Evolutionary conservation across 208 protist genomes (phyloP), one percentile per base, ranked within the genome.

Genomic region (Acanthamoeba triangularis): DNA sequence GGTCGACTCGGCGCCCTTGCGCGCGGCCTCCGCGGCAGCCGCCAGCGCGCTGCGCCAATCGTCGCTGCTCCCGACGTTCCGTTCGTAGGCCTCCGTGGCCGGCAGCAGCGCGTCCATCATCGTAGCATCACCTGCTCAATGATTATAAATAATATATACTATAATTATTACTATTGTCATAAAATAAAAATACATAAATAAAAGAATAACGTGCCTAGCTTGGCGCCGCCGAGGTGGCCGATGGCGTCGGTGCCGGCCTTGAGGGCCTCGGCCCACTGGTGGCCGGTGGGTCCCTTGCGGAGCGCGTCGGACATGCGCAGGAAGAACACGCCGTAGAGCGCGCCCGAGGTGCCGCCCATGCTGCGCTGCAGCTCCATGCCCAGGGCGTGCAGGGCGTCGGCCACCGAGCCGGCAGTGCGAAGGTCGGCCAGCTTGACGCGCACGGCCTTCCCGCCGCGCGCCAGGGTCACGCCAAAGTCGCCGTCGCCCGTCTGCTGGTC

Each of bases 271-370:
- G 87, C n/a, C 61, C 80, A 80, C 54, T 59, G 67, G 8, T 7
- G 11, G 14, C 65, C 30, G 14, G 65, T 41, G 49, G n/a, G 37
- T 14, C 2, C 30, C 8, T 49, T 18, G 47, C 37, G 41, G 0
- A 90, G 59, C 16, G 16, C 80, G n/a, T 69, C 65, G 47, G 93
- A 91, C 30, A 92, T 35, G 44, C 93, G 80, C 1, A 95, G 44
- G 93, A 95, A 95, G 93, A 95, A 95, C 2, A 95, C 67, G 59
- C 65, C 80, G 82, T 94, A 95, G 78, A 95, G 54, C n/a, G 52
- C 74, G 28, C 93, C 93, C 28, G 93, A 95, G 14, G 93, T 93
- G 28, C 93, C 93, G 41, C 93, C 93, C 93, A 95, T 90, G 93
- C 63, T 82, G 61, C 54, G 35, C 54, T 90, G 80, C 37, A 95